Evolutionary conservation across 768 basidiomycete species (phyloP), one percentile per base, ranked within the genome.

Genomic region (Boletellus sp.): DNA sequence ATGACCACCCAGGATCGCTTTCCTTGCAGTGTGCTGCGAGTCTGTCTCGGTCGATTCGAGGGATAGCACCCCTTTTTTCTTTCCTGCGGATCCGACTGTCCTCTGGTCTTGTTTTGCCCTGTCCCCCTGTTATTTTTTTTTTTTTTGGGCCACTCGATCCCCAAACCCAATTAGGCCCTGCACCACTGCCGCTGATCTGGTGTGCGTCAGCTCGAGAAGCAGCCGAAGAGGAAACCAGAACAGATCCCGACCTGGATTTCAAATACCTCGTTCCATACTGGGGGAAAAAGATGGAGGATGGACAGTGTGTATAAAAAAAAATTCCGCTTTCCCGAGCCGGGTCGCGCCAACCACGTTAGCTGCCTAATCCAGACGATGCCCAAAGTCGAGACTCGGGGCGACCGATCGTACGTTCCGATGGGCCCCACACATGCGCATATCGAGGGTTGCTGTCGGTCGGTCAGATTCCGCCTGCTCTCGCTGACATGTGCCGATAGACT

Each of bases 351-450:
- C 34, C 12, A 22, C n/a, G 39, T 22, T 9, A 5, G 42, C n/a
- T 35, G 6, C 20, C 19, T 26, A 12, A 38, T 42, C 42, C 26
- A 26, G 19, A 37, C 23, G 28, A n/a, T 26, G 26, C 10, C 42
- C 15, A 6, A 34, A 15, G 40, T 42, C 61, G 23, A 49, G 57
- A 42, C 50, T 43, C 20, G 24, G 1, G 12, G 7, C 3, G 43
- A 51, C 57, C 58, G 36, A 57, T 63, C 56, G n/a, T n/a, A n/a
- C n/a, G 45, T 38, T 40, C 22, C 7, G 34, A 24, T 42, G 20
- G 38, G 5, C 12, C 16, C 20, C 35, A 46, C 19, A n/a, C n/a
- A n/a, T n/a, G 28, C 40, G 12, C 39, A 51, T 50, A 42, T 52
- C 28, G 31, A 52, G 54, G 54, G 61, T 48, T 19, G 36, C 22